Conservation (phyloP, 495 filamentous ascomycete species). For the Pseudevernia furfuracea region DNA sequence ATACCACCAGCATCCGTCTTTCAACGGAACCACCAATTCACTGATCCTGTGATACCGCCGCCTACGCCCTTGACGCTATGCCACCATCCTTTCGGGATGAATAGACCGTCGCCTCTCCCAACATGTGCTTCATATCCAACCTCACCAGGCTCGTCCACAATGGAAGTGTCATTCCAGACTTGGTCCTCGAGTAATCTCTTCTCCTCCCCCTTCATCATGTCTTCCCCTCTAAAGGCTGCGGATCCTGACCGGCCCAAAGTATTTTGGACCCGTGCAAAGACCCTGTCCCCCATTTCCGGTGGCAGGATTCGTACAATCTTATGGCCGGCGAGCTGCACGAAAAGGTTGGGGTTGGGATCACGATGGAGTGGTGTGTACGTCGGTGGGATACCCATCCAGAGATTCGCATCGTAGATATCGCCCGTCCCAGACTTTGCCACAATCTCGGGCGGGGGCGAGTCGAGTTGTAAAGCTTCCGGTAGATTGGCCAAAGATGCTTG, state of each 20-base stretch:
- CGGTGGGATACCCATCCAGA: conserved; percentile 82
- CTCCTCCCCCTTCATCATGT: conserved; percentile 85
- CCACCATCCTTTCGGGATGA: conserved; percentile 94
- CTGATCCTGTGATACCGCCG: conserved; percentile 55
- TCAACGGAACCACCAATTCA: conserved; percentile 93
- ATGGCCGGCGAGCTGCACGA: conserved; percentile 68
- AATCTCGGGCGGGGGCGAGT: conserved; percentile 60
- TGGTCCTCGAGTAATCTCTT: conserved; percentile 53
- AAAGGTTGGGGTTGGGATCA: conserved; percentile 91
- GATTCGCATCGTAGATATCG: conserved; percentile 74
- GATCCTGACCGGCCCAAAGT: conserved; percentile 40
- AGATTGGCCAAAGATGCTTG: conserved; percentile 65
- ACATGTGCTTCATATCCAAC: conserved; percentile 52
- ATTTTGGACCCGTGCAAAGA: conserved; percentile 53
- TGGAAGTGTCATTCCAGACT: conserved; percentile 53
- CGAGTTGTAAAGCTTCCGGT: conserved; percentile 50
- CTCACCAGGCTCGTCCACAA: conserved; percentile 26
- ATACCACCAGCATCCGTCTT: no score
- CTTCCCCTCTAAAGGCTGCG: conserved; percentile 62
- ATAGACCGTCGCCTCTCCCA: conserved; percentile 62
- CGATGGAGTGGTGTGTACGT: conserved; percentile 85
- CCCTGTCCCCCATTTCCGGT: conserved; percentile 48
- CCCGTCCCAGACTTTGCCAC: conserved; percentile 54
- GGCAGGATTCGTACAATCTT: conserved; percentile 67
- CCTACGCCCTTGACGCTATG: conserved; percentile 79